phyloP scores from a whole-genome alignment of 257 asterid species.

The Nicotiana knightiana region DNA sequence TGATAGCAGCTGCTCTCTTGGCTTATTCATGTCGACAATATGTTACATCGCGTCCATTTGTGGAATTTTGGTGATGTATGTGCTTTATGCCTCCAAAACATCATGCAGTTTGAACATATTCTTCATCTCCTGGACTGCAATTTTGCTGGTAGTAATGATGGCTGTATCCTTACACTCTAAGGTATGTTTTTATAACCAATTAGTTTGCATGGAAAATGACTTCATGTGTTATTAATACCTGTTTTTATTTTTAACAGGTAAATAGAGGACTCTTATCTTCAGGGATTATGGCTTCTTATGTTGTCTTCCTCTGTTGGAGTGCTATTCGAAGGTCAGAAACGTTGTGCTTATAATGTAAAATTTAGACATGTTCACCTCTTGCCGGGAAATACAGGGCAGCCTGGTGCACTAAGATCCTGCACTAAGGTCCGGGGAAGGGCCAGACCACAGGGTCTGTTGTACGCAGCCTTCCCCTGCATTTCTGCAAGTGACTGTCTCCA shows the following conservation, averaged over 20 bases:
- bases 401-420: too few species aligned
- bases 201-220: not conserved
- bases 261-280: slow-evolving; percentile 85
- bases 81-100: slow-evolving; percentile 55
- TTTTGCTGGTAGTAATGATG: slow-evolving; percentile 89
- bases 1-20: slow-evolving; percentile 58
- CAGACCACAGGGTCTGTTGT: too few species aligned
- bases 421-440: too few species aligned
- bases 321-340: slow-evolving; percentile 73
- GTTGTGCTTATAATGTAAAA: not conserved
- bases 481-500: too few species aligned
- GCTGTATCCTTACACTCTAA: slow-evolving; percentile 72
- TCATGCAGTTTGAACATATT: slow-evolving; percentile 81
- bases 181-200: slow-evolving; percentile 33
- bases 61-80: slow-evolving; percentile 75
- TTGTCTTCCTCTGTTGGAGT: slow-evolving; percentile 88
- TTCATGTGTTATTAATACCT: not conserved
- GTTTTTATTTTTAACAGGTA: slow-evolving; percentile 39
- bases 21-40: slow-evolving; percentile 78
- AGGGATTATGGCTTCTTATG: slow-evolving; percentile 94
- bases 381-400: too few species aligned
- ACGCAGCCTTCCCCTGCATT: too few species aligned
- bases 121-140: slow-evolving; percentile 85
- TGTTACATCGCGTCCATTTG: slow-evolving; percentile 62
- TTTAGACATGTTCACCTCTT: not conserved